A percentile compares a stretch with the other conserved stretches of the same genome.
Evolutionary conservation across 140 eudicot species (phyloP).

Genomic region (Ambrosia hybrid): DNA sequence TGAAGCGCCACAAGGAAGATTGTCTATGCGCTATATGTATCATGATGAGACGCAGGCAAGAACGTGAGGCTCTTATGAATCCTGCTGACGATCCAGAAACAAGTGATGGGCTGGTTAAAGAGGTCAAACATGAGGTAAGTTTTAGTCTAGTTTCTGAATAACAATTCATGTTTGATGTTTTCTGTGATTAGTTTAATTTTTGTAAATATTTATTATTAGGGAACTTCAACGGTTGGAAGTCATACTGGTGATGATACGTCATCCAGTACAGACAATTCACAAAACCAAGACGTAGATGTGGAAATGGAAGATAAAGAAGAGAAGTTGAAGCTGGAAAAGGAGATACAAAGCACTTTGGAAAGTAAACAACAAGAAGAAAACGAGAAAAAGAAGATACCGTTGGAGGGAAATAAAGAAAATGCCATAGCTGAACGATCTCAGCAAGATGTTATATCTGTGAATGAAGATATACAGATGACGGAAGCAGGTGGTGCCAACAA

Average conservation of each 20-base stretch:
- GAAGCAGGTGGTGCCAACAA: conserved; percentile 39
- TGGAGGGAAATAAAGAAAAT: conserved; percentile 37
- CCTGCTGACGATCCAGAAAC: conserved; percentile 50
- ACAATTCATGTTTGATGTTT: no score
- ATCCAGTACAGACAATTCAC: conserved; percentile 67
- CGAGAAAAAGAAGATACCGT: conserved; percentile 22
- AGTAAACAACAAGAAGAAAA: conserved; percentile 40
- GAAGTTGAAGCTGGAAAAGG: conserved; percentile 49
- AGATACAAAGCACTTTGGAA: conserved; percentile 30
- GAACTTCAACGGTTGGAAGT: conserved; percentile 58
- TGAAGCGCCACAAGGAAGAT: conserved; percentile 89
- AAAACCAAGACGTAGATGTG: conserved; percentile 51
- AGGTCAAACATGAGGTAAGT: no score
- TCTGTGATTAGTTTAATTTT: not conserved
- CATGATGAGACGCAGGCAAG: conserved; percentile 96
- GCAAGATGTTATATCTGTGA: conserved; percentile 35
- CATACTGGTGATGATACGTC: conserved; percentile 68
- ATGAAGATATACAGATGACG: conserved; percentile 29
- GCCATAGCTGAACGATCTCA: conserved; percentile 40
- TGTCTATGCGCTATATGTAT: conserved; percentile 95
- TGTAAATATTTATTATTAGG: conserved; percentile 39
- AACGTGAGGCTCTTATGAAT: conserved; percentile 67
- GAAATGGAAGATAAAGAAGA: conserved; percentile 57
- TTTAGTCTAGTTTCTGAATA: no score
- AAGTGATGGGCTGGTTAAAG: conserved; percentile 39